Evolutionary conservation across 331 rosid genomes (phyloP).

Genomic region (Stylosanthes scabra): DNA sequence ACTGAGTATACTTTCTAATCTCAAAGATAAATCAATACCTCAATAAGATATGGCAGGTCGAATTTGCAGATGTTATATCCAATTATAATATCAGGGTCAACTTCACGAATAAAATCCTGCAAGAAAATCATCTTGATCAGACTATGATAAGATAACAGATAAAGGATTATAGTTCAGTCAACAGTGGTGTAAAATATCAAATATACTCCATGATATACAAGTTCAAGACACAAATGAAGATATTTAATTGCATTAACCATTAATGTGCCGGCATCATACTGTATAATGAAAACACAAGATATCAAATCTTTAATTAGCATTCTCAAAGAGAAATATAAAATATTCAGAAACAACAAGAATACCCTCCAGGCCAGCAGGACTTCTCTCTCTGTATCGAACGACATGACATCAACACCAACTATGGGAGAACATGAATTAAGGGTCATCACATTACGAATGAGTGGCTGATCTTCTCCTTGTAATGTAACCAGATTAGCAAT

Average conservation of each 20-base stretch:
- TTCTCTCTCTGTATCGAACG: constrained; percentile 87
- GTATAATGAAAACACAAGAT: constrained; percentile 1
- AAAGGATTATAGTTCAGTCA: constrained; percentile 27
- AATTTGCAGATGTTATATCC: constrained; percentile 99
- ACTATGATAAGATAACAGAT: constrained; percentile 7
- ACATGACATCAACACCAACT: constrained; percentile 94
- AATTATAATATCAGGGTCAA: constrained; percentile 95
- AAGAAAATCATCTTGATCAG: constrained; percentile 39
- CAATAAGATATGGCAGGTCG: constrained; percentile 94
- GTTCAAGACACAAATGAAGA: constrained; percentile 19
- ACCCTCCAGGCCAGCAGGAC: constrained; percentile 99
- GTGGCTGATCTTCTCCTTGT: constrained; percentile 87
- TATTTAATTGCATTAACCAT: constrained; percentile 20
- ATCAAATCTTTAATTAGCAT: constrained; percentile 8
- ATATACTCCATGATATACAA: constrained; percentile 15
- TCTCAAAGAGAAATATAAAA: not conserved
- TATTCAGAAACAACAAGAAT: constrained; percentile 34
- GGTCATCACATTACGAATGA: constrained; percentile 92
- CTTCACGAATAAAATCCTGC: constrained; percentile 88
- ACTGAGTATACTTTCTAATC: constrained; percentile 15
- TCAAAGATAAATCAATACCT: constrained; percentile 58
- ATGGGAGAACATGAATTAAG: constrained; percentile 93
- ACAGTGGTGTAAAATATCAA: constrained; percentile 25
- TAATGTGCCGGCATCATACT: constrained; percentile 13
- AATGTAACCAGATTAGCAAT: constrained; percentile 93